Conservation (phyloP, 768 basidiomycete genomes). For the Crepidotus variabilis region DNA sequence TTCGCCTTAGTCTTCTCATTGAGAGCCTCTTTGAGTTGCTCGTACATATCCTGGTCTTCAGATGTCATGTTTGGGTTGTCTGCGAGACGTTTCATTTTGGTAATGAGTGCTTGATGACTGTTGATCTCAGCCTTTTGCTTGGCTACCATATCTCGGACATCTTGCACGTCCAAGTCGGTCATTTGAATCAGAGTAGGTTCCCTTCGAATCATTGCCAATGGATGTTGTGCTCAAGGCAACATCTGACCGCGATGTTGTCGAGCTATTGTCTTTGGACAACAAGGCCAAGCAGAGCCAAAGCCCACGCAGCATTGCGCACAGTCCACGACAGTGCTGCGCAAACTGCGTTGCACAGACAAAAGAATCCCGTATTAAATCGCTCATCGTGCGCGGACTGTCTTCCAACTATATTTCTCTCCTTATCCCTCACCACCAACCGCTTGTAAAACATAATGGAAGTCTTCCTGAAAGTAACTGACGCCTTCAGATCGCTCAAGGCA, state of each 20-base stretch:
- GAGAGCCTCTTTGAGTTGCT: conserved; percentile 18
- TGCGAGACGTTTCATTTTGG: conserved; percentile 42
- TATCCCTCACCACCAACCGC: conserved; percentile 10
- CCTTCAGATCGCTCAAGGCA: conserved; percentile 68
- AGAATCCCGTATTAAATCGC: not conserved
- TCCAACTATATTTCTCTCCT: conserved; percentile 11
- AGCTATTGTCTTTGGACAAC: not conserved
- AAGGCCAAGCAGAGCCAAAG: conserved; percentile 3
- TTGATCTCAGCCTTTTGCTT: conserved; percentile 42
- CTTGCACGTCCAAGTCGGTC: conserved; percentile 76
- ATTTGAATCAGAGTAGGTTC: conserved; percentile 74
- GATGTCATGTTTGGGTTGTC: conserved; percentile 31
- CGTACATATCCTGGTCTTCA: conserved; percentile 27
- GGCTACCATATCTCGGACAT: conserved; percentile 59
- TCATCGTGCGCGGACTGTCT: conserved; percentile 3
- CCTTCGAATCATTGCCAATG: conserved; percentile 62
- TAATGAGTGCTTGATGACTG: conserved; percentile 35
- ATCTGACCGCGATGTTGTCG: not conserved
- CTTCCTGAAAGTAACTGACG: conserved; percentile 61
- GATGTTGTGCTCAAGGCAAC: not conserved
- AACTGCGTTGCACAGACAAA: not conserved
- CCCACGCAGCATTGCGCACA: not conserved
- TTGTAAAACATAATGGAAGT: conserved; percentile 50
- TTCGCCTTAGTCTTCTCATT: conserved; percentile 20
- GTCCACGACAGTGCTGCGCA: not conserved